Percentiles rank a stretch among this genome's conserved stretches.
Conservation (phyloP, 2,329 filamentous ascomycete species). For the Dendryphion nanum region DNA sequence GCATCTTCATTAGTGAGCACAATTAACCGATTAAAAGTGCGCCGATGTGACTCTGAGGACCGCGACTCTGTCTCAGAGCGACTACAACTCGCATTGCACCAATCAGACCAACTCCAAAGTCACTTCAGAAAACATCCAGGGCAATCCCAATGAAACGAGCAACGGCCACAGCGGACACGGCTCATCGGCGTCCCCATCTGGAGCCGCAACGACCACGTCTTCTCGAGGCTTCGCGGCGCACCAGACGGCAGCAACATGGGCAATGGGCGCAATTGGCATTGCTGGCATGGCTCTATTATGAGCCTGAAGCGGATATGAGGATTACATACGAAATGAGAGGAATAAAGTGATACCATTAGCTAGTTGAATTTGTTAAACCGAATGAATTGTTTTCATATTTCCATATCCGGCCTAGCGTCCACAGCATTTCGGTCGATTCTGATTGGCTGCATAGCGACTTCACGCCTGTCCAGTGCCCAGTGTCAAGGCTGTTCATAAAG, state of each 20-base stretch:
- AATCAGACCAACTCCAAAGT: constrained; percentile 58
- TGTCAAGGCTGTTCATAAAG: no score
- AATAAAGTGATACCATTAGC: no score
- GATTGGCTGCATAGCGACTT: no score
- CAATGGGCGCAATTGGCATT: constrained; percentile 34
- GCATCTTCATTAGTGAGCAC: no score
- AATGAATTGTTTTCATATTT: no score
- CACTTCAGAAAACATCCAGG: constrained; percentile 37
- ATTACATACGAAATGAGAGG: no score
- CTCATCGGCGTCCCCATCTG: constrained; percentile 9
- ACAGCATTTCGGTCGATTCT: no score
- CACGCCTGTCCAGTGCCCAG: no score
- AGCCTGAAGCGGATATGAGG: no score
- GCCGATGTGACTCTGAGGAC: constrained; percentile 69
- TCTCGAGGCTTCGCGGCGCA: constrained; percentile 24
- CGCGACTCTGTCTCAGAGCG: constrained; percentile 47
- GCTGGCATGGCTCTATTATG: constrained; percentile 27
- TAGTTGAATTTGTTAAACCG: no score
- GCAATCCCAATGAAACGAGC: constrained; percentile 49
- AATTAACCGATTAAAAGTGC: constrained; percentile 50
- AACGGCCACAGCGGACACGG: constrained; percentile 22
- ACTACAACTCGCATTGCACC: constrained; percentile 52
- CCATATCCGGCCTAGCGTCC: no score
- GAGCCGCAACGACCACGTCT: constrained; percentile 13
- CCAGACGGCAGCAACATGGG: constrained; percentile 32